Evolutionary conservation across 2,329 filamentous ascomycete species (phyloP).

Genomic region (Fusarium falciforme): DNA sequence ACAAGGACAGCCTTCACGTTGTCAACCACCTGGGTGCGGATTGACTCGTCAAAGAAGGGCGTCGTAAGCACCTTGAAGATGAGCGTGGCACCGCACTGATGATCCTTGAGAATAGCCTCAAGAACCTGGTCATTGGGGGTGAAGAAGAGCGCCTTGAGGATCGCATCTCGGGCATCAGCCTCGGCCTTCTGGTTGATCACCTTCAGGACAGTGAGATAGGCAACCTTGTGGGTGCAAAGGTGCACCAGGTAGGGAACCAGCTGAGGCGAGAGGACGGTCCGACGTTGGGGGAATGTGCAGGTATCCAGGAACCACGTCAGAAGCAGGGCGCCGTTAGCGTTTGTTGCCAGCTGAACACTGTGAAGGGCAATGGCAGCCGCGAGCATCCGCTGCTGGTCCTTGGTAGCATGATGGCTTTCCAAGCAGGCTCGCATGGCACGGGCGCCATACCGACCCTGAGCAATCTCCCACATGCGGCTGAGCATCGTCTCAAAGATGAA

Average conservation of each 20-base stretch:
- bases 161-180: constrained; percentile 88
- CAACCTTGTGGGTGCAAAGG: constrained; percentile 98
- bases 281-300: constrained; percentile 92
- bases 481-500: constrained; percentile 99
- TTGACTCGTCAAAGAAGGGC: constrained; percentile 94
- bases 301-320: constrained; percentile 99
- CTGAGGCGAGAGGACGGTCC: constrained; percentile 90
- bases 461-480: constrained; percentile 90
- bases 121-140: constrained; percentile 86
- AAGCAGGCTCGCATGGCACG: constrained; percentile 96
- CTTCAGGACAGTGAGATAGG: constrained; percentile 95
- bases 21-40: constrained; percentile 88
- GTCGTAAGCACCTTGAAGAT: constrained; percentile 99
- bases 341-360: constrained; percentile 95
- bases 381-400: constrained; percentile 94
- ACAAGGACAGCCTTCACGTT: constrained; percentile 91
- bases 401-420: constrained; percentile 94
- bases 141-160: constrained; percentile 93
- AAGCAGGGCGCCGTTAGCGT: constrained; percentile 92
- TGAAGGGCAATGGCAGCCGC: constrained; percentile 95
- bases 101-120: constrained; percentile 91
- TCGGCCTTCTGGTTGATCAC: constrained; percentile 98
- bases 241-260: constrained; percentile 94
- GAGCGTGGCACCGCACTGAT: constrained; percentile 90
- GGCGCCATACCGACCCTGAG: constrained; percentile 93